phyloP scores from a whole-genome alignment of 148 eudicot species.

The Tetragonia tetragonoides region DNA sequence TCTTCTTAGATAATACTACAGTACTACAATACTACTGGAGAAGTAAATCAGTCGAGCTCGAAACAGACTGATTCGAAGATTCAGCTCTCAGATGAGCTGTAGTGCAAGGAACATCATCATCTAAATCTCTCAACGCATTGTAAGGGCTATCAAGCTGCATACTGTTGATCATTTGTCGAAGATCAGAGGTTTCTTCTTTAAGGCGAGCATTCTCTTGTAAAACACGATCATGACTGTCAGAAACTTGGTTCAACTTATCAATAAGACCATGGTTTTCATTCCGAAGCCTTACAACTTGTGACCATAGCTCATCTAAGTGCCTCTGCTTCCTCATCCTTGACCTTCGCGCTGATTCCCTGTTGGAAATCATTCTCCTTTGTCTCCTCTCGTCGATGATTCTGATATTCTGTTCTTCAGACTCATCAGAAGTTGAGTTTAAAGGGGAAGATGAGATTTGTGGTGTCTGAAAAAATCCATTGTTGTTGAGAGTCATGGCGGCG shows the following conservation, averaged over 20 bases:
- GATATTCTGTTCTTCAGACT: constrained; percentile 48
- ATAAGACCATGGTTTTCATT: constrained; percentile 57
- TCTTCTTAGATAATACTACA: not conserved
- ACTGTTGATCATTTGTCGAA: constrained; percentile 49
- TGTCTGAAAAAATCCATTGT: constrained; percentile 10
- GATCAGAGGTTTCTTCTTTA: constrained; percentile 57
- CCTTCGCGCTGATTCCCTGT: constrained; percentile 82
- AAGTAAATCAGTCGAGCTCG: constrained; percentile 44
- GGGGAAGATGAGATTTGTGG: constrained; percentile 36
- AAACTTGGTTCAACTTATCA: constrained; percentile 47
- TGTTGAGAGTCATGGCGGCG: constrained; percentile 18
- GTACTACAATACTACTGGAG: constrained; percentile 20
- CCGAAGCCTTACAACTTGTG: constrained; percentile 54
- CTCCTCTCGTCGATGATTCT: constrained; percentile 65
- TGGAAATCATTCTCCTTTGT: constrained; percentile 79
- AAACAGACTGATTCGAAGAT: constrained; percentile 43
- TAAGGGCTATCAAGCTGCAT: constrained; percentile 48
- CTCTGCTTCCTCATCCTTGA: constrained; percentile 88
- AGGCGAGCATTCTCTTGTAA: constrained; percentile 59
- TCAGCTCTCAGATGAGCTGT: constrained; percentile 48
- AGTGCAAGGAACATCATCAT: constrained; percentile 54
- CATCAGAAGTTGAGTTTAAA: constrained; percentile 59
- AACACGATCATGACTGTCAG: constrained; percentile 46
- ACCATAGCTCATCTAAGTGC: constrained; percentile 76
- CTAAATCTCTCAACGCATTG: constrained; percentile 46